These are phyloP conservation scores for Liquidambar formosana DNA, from an alignment of 164 flowering plant genomes.

Conservation along the genomic window DNA sequence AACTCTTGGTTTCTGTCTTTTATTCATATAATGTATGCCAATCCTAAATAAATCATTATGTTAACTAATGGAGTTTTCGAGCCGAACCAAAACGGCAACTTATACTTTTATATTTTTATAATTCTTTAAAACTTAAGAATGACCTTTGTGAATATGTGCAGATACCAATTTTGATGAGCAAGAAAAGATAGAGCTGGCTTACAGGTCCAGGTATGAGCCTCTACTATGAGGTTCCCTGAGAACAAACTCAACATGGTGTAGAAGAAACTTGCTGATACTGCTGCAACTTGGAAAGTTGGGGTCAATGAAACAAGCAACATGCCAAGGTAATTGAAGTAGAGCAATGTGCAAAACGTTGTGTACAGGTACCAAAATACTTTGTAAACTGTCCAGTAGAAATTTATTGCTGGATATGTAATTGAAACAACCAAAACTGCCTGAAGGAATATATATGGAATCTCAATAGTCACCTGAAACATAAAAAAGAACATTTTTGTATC, in stretches of 20 bases:
- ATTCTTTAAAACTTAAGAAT: too few species aligned
- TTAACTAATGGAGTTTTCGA: neutral
- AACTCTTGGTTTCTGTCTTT: neutral
- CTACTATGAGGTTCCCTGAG: slow-evolving; percentile 47
- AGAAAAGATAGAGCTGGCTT: slow-evolving; percentile 10
- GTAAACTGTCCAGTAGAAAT: slow-evolving; percentile 35
- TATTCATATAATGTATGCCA: neutral
- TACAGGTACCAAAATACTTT: slow-evolving; percentile 49
- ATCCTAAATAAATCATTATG: neutral
- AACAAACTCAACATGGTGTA: slow-evolving; percentile 41
- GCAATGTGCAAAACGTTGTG: slow-evolving; percentile 37
- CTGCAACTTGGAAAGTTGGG: slow-evolving; percentile 38
- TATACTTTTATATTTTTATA: too few species aligned
- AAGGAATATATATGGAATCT: slow-evolving; percentile 49
- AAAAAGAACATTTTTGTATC: neutral
- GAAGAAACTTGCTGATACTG: slow-evolving; percentile 22
- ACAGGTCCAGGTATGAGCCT: slow-evolving; percentile 59
- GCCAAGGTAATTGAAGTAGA: slow-evolving; percentile 47
- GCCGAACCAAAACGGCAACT: neutral
- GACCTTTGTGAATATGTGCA: neutral
- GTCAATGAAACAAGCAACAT: slow-evolving; percentile 45
- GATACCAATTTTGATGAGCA: neutral
- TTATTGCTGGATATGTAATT: slow-evolving; percentile 50
- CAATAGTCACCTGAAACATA: slow-evolving; percentile 38
- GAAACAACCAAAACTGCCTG: slow-evolving; percentile 33